Base-by-base conservation (phyloP, 257 asterid species). In the Linaria vulgaris region DNA sequence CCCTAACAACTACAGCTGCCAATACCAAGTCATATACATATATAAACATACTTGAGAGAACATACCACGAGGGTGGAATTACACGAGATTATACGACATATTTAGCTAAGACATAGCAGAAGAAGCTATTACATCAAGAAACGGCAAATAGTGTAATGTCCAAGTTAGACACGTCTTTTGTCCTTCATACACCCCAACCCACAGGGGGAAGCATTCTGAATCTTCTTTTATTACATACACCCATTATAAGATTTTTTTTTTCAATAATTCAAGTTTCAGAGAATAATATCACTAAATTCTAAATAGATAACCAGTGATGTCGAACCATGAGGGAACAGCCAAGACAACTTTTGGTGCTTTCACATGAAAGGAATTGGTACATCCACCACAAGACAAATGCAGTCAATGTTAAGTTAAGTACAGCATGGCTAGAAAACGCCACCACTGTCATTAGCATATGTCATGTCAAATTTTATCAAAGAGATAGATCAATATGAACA, bases 1-100 rank as follows among this genome's bases (percentile, higher is more conserved):
- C 54, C n/a, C 30, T 15, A 53, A 56, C 78, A 68, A 68, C 73
- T 30, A 69, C 63, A 64, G 21, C 52, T 61, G 41, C 68, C 69
- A 49, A 62, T 53, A 52, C 16, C 53, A 56, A 34, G 17, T 56
- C 37, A 68, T 25, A 38, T 59, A 43, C 56, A 47, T 14, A 57
- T 11, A 24, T 37, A 53, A 52, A 47, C 49, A 50, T 70, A 48
- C 58, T 49, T 16, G 61, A 57, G 24, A 48, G 22, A 59, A 73
- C 61, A 37, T 51, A 53, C 27, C 19, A 27, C 34, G 27, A 13
- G 25, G 44, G 72, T 20, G 61, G 21, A 14, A 38, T 55, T 76
- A 25, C 44, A 50, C 24, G 38, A 50, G 25, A 44, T 51, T 54
- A 31, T 57, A 19, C 31, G 23, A 46, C 58, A 27, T 63, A 68